Base-by-base conservation (phyloP, 768 basidiomycete species). In the Amanita rimosa region DNA sequence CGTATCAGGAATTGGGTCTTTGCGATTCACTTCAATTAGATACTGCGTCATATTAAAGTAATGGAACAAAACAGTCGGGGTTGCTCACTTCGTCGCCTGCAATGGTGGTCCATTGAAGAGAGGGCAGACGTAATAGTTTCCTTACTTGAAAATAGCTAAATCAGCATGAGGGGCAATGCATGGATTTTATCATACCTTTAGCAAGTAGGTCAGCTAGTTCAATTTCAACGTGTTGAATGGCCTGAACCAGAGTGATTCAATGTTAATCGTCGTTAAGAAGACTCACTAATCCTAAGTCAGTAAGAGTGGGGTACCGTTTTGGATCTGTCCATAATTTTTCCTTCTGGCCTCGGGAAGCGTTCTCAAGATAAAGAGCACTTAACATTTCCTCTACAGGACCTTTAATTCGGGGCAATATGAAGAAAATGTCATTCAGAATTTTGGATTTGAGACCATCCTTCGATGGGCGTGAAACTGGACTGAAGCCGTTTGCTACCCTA, bases 151-250 rank as follows among this genome's bases (percentile, higher is more conserved):
- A 17, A 14, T 38, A 26, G 33, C n/a, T 19, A 40, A 40, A 50
- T 33, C 9, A 34, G 26, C 24, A 2, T 19, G 21, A 17, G 22
- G 44, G 21, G 21, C n/a, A 14, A 40, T 7, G 49, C 9, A 46
- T 37, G 42, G 14, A 43, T 2, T 16, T 19, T n/a, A 46, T 16
- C 31, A 59, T 62, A 85, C 85, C 72, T 38, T 71, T 66, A 53
- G 76, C 81, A 27, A 98, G 67, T 61, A 95, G 83, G 31, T 85
- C 79, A 4, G 72, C 62, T 2, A 97, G 71, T 46, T 91, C 86
- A 5, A 71, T 69, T 57, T 89, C 85, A 27, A 84, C 72, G 1
- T 76, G 68, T 59, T 72, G 68, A 13, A 94, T 74, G 38, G 75
- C 72, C 91, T 93, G 31, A 47, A 29, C 17, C 51, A 46, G 45